Percentiles rank a stretch among this genome's conserved stretches.
Conservation (phyloP, 177 flowering plant species). For the Vitis hybrid region DNA sequence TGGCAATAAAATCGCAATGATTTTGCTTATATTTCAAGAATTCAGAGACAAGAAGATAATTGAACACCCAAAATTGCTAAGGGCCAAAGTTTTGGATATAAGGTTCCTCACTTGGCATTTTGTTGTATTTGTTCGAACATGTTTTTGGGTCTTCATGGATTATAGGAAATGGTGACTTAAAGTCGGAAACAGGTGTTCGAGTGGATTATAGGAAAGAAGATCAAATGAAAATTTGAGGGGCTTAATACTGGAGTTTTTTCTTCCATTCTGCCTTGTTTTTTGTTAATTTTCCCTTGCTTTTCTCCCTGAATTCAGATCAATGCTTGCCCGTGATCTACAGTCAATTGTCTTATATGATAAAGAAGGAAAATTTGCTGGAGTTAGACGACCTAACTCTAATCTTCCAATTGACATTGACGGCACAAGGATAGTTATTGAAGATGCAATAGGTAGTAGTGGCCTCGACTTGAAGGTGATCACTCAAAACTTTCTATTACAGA, state of each 20-base stretch:
- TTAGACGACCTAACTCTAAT: constrained; percentile 84
- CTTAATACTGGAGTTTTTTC: not conserved
- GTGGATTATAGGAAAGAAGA: not conserved
- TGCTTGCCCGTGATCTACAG: constrained; percentile 96
- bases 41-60: too few relatives aligned
- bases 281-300: not conserved
- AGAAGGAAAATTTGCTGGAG: constrained; percentile 93
- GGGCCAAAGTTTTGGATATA: too few relatives aligned
- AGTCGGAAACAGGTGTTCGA: not conserved
- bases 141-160: not conserved
- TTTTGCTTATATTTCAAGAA: too few relatives aligned
- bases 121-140: not conserved
- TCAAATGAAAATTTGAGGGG: not conserved
- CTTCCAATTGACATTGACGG: constrained; percentile 91
- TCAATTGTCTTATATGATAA: constrained; percentile 79
- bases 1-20: too few relatives aligned
- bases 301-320: constrained; percentile 50
- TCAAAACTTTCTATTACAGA: not conserved
- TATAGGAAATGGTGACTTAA: not conserved
- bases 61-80: too few relatives aligned
- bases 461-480: constrained; percentile 80
- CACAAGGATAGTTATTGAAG: constrained; percentile 62
- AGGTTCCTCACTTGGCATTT: not conserved
- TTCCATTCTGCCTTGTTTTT: not conserved
- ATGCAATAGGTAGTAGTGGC: constrained; percentile 93